Percentiles rank a stretch among this genome's conserved stretches.
Conservation (phyloP, 257 asterid species). For the Primulina tabacum region DNA sequence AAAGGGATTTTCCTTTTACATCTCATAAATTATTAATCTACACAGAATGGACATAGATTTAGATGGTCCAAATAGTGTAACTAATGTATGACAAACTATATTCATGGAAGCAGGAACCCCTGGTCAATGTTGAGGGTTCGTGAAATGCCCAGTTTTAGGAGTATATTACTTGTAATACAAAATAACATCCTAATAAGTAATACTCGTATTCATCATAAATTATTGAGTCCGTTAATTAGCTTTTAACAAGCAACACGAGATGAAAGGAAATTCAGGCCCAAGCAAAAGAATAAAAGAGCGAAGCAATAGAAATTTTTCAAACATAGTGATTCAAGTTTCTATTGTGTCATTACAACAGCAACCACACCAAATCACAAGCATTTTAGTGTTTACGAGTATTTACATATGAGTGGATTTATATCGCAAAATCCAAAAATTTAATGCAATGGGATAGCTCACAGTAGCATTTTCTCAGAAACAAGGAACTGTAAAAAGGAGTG, state of each 20-base stretch:
- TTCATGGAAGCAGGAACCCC: background rate
- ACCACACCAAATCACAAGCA: background rate
- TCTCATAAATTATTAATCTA: background rate
- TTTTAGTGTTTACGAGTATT: background rate
- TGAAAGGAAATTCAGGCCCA: background rate
- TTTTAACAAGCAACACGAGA: background rate
- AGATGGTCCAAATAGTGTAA: background rate
- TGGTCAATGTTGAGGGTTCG: background rate
- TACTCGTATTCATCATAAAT: background rate
- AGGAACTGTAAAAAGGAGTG: background rate
- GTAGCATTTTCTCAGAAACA: background rate
- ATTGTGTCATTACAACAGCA: background rate
- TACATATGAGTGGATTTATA: slow-evolving; percentile 3
- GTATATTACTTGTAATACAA: background rate
- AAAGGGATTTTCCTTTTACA: background rate
- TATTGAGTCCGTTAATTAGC: background rate
- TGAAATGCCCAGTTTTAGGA: background rate
- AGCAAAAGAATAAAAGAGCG: background rate
- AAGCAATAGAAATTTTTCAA: background rate
- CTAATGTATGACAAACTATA: background rate
- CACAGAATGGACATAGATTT: background rate
- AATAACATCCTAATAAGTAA: slow-evolving; percentile 4
- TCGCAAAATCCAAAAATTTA: background rate
- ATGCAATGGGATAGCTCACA: slow-evolving; percentile 11
- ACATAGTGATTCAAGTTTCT: background rate